Evolutionary conservation across 352 stramenopile genomes (phyloP), one percentile per base, ranked within the genome.

Genomic region (Pythium monospermum): DNA sequence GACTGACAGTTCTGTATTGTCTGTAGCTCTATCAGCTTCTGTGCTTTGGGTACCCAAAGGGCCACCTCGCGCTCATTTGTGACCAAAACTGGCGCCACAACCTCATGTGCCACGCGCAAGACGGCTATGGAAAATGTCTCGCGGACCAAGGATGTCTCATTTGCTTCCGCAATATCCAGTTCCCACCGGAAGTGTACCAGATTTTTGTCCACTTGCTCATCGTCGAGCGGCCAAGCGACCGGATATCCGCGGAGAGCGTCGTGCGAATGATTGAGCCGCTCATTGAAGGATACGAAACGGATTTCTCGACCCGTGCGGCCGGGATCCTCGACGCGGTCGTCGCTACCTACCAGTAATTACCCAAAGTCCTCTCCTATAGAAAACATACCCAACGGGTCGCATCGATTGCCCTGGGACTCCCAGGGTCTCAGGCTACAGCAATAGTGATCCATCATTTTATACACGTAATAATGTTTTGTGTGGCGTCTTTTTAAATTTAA

Each of bases 11-110:
- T 47, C 4, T 40, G 42, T 58, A 28, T 64, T 1, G 19, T 64
- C n/a, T 53, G 30, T 53, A 87, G 76, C 64, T 91, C n/a, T 91
- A 91, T 45, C 80, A 91, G 36, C 60, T 91, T 31, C 57, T 91
- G 19, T 91, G 80, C 54, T 88, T 91, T 49, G 80, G 80, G 31
- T 91, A 91, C 48, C 80, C 80, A 1, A 86, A 86, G 59, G 80
- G 80, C 53, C 76, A 91, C 47, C 57, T 87, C 28, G 76, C 80
- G 18, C 64, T 91, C 22, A 63, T 91, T 43, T 85, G 71, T 23
- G 80, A 91, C 60, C 73, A 69, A 39, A 91, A 91, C 49, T 91
- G 80, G 80, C 67, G 68, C 1, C 60, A 67, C 36, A 86, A 91
- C 46, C 58, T 91, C 42, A 49, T 91, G 32, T 76, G 64, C 43